These are phyloP conservation scores for Microcera coccophila DNA, from an alignment of 2,329 filamentous ascomycete genomes.

Conservation along the genomic window DNA sequence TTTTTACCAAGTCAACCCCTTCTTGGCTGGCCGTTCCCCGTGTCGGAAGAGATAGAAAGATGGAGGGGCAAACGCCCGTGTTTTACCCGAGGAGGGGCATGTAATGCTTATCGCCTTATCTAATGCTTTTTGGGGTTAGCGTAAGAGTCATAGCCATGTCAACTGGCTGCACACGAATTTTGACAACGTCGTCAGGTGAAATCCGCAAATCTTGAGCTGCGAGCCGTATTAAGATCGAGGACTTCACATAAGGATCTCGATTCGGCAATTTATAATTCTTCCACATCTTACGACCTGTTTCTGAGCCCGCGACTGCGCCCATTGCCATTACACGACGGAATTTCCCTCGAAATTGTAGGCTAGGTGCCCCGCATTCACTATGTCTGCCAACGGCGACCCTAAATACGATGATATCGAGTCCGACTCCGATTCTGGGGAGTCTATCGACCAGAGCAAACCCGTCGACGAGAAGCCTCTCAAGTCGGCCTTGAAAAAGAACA, in stretches of 20 bases:
- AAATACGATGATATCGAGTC: slow-evolving; percentile 72
- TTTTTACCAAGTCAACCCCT: no score
- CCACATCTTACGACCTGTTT: slow-evolving; percentile 10
- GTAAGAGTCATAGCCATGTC: slow-evolving; percentile 36
- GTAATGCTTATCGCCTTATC: slow-evolving; percentile 39
- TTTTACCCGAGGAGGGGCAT: slow-evolving; percentile 36
- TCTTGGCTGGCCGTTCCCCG: no score
- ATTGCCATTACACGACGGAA: slow-evolving; percentile 16
- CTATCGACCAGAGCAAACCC: slow-evolving; percentile 55
- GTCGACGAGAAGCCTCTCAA: slow-evolving; percentile 68
- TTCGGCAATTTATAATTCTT: slow-evolving; percentile 20
- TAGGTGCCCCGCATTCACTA: slow-evolving; percentile 37
- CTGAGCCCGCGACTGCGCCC: slow-evolving; percentile 8
- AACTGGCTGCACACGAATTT: slow-evolving; percentile 41
- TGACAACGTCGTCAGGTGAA: slow-evolving; percentile 36
- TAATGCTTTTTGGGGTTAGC: slow-evolving; percentile 32
- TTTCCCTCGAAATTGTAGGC: slow-evolving; percentile 18
- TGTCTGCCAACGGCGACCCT: slow-evolving; percentile 56
- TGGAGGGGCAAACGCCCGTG: no score
- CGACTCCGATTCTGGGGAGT: slow-evolving; percentile 65
- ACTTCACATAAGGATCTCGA: slow-evolving; percentile 11
- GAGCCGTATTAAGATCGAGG: slow-evolving; percentile 18
- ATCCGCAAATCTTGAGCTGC: slow-evolving; percentile 26
- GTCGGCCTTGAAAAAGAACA: slow-evolving; percentile 78
- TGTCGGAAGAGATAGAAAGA: no score